Evolutionary conservation across 2,329 filamentous ascomycete species (phyloP), one percentile per base, ranked within the genome.

Genomic region (Colletotrichum sp.): DNA sequence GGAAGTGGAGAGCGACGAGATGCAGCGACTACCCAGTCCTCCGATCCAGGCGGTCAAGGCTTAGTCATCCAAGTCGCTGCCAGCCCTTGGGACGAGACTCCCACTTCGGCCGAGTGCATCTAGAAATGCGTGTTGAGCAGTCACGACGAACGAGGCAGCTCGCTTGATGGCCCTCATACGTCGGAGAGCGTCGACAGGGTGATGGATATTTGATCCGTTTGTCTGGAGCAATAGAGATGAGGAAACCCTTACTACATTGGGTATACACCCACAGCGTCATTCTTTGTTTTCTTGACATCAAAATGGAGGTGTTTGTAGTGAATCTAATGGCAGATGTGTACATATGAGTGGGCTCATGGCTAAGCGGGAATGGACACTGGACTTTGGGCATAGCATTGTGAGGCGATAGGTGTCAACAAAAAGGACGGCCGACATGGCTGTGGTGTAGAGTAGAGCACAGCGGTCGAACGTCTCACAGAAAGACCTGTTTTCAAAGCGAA

Each of bases 1-100:
- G 67, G 54, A 68, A 76, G 80, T 79, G 38, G 78, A 77, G 6
- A 71, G 79, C 55, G 77, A 79, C 63, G 76, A 69, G 29, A 71
- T 38, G 74, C 29, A 83, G 68, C 78, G 78, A 64, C 74, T 80
- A n/a, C 66, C 81, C 11, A 81, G 76, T 70, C 79, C 78, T 27
- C 75, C 81, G 33, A 66, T 82, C 8, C 81, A 83, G 69, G 79
- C 81, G 57, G 78, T 82, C 55, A 81, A 82, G 29, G 83, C 80
- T 62, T 84, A 76, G 71, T n/a, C 59, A 29, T 27, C 16, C 12
- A 34, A 33, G 11, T 43, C 36, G 12, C 59, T 13, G 16, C n/a
- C 8, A 33, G 29, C 29, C 8, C 11, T 21, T 12, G 18, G 29
- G 18, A 33, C 9, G 57, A 59, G 12, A n/a, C 29, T 33, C 6